These are phyloP conservation scores for Candida frijolesensis DNA, from an alignment of 1,139 yeast species.

Conservation along the genomic window DNA sequence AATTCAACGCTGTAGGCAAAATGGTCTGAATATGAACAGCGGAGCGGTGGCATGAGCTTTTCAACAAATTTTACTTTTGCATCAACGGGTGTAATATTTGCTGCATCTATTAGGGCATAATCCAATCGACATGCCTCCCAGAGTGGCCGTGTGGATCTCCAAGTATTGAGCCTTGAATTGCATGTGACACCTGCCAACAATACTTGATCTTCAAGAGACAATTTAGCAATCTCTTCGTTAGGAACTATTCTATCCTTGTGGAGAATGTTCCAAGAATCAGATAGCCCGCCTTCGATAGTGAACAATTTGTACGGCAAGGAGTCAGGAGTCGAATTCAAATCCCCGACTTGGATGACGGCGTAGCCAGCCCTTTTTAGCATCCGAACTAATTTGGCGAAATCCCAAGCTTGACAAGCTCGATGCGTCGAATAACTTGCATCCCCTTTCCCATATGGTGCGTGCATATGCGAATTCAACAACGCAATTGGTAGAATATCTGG, in stretches of 20 bases:
- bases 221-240: slow-evolving; percentile 41
- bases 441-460: slow-evolving; percentile 91
- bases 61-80: slow-evolving; percentile 80
- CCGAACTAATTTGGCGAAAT: slow-evolving; percentile 68
- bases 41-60: slow-evolving; percentile 53
- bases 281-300: slow-evolving; percentile 66
- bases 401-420: slow-evolving; percentile 97
- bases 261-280: slow-evolving; percentile 82
- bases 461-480: slow-evolving; percentile 90
- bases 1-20: slow-evolving; percentile 79
- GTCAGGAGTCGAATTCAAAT: slow-evolving; percentile 85
- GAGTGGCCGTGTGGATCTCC: slow-evolving; percentile 65
- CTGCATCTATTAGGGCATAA: slow-evolving; percentile 76
- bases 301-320: slow-evolving; percentile 79
- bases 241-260: slow-evolving; percentile 39
- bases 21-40: slow-evolving; percentile 85
- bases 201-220: slow-evolving; percentile 72
- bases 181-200: slow-evolving; percentile 82
- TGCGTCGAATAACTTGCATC: slow-evolving; percentile 91
- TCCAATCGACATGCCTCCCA: slow-evolving; percentile 89
- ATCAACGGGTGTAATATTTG: slow-evolving; percentile 50
- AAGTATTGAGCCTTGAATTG: slow-evolving; percentile 82
- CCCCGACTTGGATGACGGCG: slow-evolving; percentile 89
- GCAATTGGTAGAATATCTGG: slow-evolving; percentile 62
- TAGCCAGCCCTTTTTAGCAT: slow-evolving; percentile 73